Percentiles rank a stretch among this genome's conserved stretches.
These are phyloP conservation scores for Codiaeum variegatum DNA, from an alignment of 441 rosid genomes.

Conservation along the genomic window DNA sequence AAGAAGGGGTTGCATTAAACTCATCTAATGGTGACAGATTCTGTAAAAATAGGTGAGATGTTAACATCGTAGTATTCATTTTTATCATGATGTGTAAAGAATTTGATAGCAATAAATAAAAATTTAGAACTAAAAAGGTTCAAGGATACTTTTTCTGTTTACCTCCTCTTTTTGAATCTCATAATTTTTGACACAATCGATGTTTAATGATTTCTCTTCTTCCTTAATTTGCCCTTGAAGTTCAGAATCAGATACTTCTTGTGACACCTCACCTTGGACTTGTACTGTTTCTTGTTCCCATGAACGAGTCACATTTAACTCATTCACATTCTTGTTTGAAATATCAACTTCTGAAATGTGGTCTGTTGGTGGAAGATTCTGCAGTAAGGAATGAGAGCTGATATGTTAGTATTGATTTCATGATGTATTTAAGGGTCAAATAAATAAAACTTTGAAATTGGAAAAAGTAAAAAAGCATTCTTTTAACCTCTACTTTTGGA, in stretches of 20 bases:
- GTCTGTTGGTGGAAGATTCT: conserved; percentile 23
- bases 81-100: neutral
- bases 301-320: conserved; percentile 13
- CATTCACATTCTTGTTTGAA: conserved; percentile 18
- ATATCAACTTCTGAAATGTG: conserved; percentile 23
- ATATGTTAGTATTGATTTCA: neutral
- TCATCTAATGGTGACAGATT: conserved; percentile 11
- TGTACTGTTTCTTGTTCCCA: conserved; percentile 19
- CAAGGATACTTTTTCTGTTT: neutral
- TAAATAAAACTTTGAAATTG: neutral
- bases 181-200: neutral
- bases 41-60: conserved; percentile 2
- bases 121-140: conserved; percentile 4
- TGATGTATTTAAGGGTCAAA: neutral
- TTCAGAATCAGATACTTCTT: conserved; percentile 20
- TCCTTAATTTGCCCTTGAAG: conserved; percentile 26
- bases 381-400: conserved; percentile 8
- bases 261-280: conserved; percentile 15
- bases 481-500: conserved; percentile 14
- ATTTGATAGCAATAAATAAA: neutral
- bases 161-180: conserved; percentile 15
- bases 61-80: neutral
- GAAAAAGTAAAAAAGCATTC: neutral
- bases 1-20: neutral
- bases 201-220: conserved; percentile 8